A percentile compares a stretch with the other conserved stretches of the same genome.
Evolutionary conservation across 208 protist species (phyloP).

Genomic region (Leishmania major): DNA sequence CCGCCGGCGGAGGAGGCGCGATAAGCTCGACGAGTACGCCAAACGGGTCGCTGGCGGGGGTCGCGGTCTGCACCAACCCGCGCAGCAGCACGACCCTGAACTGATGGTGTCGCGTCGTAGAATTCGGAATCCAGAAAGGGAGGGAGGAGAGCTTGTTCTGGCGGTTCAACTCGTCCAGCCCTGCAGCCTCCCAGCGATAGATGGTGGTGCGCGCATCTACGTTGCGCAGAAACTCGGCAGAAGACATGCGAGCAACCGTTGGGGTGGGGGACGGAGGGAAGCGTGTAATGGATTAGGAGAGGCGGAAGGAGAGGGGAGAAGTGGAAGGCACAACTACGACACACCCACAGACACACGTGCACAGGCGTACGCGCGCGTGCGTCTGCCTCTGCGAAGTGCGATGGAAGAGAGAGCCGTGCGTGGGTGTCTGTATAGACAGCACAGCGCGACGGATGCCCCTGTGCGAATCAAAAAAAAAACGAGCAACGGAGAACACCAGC

Average conservation of each 20-base stretch:
- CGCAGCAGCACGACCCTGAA: constrained; percentile 73
- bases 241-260: constrained; percentile 25
- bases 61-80: constrained; percentile 39
- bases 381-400: not conserved
- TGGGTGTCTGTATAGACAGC: not conserved
- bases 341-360: no score
- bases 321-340: not conserved
- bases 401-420: not conserved
- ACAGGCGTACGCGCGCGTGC: not conserved
- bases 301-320: not conserved
- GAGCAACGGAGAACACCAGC: not conserved
- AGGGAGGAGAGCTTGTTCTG: constrained; percentile 83
- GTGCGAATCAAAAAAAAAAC: not conserved
- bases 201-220: constrained; percentile 48
- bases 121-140: constrained; percentile 79
- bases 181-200: constrained; percentile 45
- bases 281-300: not conserved
- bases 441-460: not conserved
- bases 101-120: constrained; percentile 56
- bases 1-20: constrained; percentile 35
- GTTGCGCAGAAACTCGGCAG: constrained; percentile 63
- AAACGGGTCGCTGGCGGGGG: constrained; percentile 44
- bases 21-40: constrained; percentile 76
- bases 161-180: constrained; percentile 55
- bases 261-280: not conserved